Evolutionary conservation across 2,329 filamentous ascomycete species (phyloP).

Genomic region (Xylaria multiplex): DNA sequence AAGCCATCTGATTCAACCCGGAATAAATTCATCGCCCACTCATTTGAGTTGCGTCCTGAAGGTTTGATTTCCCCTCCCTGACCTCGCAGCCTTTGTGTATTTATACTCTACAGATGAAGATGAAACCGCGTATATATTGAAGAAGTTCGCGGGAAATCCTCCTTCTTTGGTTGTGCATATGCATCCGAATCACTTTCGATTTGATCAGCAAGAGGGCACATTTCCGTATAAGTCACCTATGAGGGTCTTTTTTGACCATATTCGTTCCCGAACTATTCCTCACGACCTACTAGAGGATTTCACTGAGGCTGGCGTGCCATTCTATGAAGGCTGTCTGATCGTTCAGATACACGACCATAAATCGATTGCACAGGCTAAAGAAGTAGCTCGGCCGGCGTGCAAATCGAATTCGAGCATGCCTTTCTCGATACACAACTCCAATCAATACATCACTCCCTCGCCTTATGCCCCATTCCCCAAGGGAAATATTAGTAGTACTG

Average conservation of each 20-base stretch:
- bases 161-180: conserved; percentile 90
- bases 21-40: conserved; percentile 53
- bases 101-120: conserved; percentile 69
- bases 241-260: conserved; percentile 80
- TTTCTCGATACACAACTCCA: conserved; percentile 93
- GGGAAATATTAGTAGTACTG: conserved; percentile 51
- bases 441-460: conserved; percentile 88
- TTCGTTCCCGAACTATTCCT: conserved; percentile 80
- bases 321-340: conserved; percentile 95
- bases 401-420: conserved; percentile 71
- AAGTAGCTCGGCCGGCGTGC: conserved; percentile 62
- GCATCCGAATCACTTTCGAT: conserved; percentile 85
- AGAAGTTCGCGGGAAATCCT: conserved; percentile 76
- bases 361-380: conserved; percentile 69
- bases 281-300: conserved; percentile 89
- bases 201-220: conserved; percentile 92
- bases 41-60: conserved; percentile 62
- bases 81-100: conserved; percentile 15
- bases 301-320: conserved; percentile 74
- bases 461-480: conserved; percentile 81
- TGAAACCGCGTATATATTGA: conserved; percentile 76
- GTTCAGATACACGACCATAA: conserved; percentile 94
- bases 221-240: conserved; percentile 94
- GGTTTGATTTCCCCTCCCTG: conserved; percentile 52
- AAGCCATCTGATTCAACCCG: conserved; percentile 59